Conservation (phyloP, 1,284 basidiomycete genomes). For the Malassezia sympodialis region DNA sequence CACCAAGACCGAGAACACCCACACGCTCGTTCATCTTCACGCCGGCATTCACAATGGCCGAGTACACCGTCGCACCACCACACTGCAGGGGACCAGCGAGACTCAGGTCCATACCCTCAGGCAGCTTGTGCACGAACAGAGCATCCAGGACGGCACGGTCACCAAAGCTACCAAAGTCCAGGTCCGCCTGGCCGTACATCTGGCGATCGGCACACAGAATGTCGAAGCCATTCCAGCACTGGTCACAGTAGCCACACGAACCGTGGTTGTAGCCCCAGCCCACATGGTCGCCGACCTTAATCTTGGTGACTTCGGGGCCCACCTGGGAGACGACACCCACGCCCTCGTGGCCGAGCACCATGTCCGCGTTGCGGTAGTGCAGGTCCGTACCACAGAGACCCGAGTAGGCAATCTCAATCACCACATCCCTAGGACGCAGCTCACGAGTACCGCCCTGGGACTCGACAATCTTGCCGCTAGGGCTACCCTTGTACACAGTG, state of each 20-base stretch:
- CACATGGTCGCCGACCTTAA: conserved; percentile 39
- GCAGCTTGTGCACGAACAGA: conserved; percentile 36
- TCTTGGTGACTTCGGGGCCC: conserved; percentile 24
- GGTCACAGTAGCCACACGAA: conserved; percentile 33
- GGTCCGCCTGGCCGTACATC: conserved; percentile 31
- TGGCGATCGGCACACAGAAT: conserved; percentile 31
- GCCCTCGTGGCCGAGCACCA: conserved; percentile 42
- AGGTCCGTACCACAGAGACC: conserved; percentile 42
- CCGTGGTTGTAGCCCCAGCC: conserved; percentile 44
- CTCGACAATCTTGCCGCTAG: conserved; percentile 34
- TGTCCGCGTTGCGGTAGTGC: conserved; percentile 30
- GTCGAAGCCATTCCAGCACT: conserved; percentile 35
- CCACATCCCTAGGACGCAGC: conserved; percentile 27
- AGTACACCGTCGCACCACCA: conserved; percentile 49
- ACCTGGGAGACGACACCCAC: conserved; percentile 41
- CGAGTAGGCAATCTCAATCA: conserved; percentile 41
- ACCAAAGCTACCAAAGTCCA: conserved; percentile 38
- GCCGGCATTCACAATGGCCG: conserved; percentile 48
- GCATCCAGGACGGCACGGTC: conserved; percentile 38
- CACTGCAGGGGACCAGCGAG: conserved; percentile 50
- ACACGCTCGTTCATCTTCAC: conserved; percentile 45
- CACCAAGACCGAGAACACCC: conserved; percentile 50
- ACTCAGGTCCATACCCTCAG: conserved; percentile 30
- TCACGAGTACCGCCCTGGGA: conserved; percentile 21
- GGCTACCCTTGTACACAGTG: conserved; percentile 36